Evolutionary conservation across 352 stramenopile genomes (phyloP), one percentile per base, ranked within the genome.

Genomic region (Pythium pyrilobum): DNA sequence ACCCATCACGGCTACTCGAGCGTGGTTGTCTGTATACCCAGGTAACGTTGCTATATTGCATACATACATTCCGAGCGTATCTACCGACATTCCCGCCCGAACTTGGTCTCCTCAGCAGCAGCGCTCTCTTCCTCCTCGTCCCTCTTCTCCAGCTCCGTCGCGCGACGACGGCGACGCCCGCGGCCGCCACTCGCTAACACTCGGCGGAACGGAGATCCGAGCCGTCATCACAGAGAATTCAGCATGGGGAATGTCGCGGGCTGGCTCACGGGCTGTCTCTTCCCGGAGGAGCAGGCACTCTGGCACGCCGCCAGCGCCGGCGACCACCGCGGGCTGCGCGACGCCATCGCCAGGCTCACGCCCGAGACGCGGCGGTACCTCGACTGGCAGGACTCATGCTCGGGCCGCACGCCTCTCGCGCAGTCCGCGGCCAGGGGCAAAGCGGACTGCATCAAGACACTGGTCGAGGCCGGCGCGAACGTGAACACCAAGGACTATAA

Each of bases 401-500:
- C 40, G 20, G 62, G 66, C 1, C 56, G 62, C 44, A 69, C 66
- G 20, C 62, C 66, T 15, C 43, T 74, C 16, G 56, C 53, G 9
- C 59, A 66, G 31, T 62, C 66, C 1, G 52, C 55, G 12, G 55
- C 51, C 12, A 61, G 55, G 23, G 66, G 66, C 24, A 28, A 59
- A 15, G n/a, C 55, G 15, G 43, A 59, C 8, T 69, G 54, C 31
- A 57, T 59, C 6, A 10, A 34, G 15, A 45, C 39, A 34, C 54
- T 74, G n/a, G 39, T 66, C 15, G 56, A 62, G 7, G 44, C 39
- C 21, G 61, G 56, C 38, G 58, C 46, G 20, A 66, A 71, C 39
- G 36, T 48, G 36, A 71, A 70, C 23, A 50, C 56, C n/a, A 66
- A 62, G 21, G 66, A 74, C 43, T 68, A 57, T 36, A 55, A 64